A percentile compares a stretch with the other conserved stretches of the same genome.
Conservation (phyloP, 257 asterid genomes). For the Verbascum thapsus region DNA sequence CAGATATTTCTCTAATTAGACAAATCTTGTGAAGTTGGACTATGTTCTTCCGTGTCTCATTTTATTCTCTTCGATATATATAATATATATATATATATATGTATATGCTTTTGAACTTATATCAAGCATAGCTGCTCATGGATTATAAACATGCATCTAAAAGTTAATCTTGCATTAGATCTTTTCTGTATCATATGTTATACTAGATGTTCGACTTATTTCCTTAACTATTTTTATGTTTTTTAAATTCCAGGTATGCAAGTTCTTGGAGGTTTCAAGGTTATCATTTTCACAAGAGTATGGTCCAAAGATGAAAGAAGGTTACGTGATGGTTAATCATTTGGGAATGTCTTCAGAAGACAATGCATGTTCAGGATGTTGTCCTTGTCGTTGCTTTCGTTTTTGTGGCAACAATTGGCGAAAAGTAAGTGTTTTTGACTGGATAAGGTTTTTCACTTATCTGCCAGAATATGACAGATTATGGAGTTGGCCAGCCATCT, state of each 20-base stretch:
- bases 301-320: conserved; percentile 95
- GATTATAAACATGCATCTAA: conserved; percentile 6
- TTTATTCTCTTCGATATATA: neutral
- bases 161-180: conserved; percentile 7
- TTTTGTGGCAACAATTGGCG: conserved; percentile 79
- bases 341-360: conserved; percentile 51
- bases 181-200: conserved; percentile 16
- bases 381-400: conserved; percentile 54
- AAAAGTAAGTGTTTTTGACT: conserved; percentile 53
- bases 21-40: neutral
- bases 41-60: neutral
- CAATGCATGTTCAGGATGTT: conserved; percentile 53
- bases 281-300: conserved; percentile 81
- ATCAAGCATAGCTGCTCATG: conserved; percentile 16
- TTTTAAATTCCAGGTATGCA: conserved; percentile 67
- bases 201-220: conserved; percentile 11
- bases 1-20: conserved; percentile 15
- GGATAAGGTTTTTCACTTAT: conserved; percentile 4
- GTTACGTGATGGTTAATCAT: conserved; percentile 81
- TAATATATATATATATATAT: neutral
- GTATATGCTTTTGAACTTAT: too few relatives aligned
- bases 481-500: conserved; percentile 1
- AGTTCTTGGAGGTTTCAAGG: conserved; percentile 93
- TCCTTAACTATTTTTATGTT: neutral
- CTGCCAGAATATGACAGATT: conserved; percentile 21